Conservation (phyloP, 1,284 basidiomycete species). For the Sporisorium iseilematis-ciliati region DNA sequence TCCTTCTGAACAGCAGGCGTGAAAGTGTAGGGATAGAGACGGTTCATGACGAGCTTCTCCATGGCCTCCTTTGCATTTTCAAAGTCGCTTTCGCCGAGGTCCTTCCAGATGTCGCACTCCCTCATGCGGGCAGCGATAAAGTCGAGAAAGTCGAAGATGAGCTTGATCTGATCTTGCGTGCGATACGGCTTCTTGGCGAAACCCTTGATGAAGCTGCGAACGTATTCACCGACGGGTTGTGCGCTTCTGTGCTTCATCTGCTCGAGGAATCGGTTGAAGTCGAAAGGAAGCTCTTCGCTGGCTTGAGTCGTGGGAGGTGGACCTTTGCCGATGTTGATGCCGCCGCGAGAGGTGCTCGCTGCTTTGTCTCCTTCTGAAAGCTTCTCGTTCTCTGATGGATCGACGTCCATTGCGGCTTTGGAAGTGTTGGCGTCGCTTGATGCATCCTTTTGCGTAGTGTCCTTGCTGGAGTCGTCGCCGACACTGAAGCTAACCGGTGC, state of each 20-base stretch:
- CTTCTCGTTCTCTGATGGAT: constrained; percentile 1
- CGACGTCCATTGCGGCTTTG: background rate
- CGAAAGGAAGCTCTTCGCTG: constrained; percentile 64
- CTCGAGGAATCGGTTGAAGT: constrained; percentile 69
- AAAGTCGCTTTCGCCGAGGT: constrained; percentile 80
- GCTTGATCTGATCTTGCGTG: constrained; percentile 66
- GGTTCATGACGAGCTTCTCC: constrained; percentile 99
- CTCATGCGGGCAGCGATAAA: constrained; percentile 67
- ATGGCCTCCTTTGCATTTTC: constrained; percentile 98
- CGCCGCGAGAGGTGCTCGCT: constrained; percentile 15
- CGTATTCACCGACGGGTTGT: constrained; percentile 67
- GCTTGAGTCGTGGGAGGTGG: constrained; percentile 56
- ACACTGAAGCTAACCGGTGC: background rate
- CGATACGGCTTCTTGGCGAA: constrained; percentile 69
- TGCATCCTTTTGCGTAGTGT: background rate
- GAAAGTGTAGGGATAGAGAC: constrained; percentile 77
- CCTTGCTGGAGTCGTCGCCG: background rate
- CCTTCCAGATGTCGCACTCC: constrained; percentile 62
- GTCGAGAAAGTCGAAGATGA: constrained; percentile 69
- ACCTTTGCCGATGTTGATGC: constrained; percentile 59
- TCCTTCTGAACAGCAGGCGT: constrained; percentile 66
- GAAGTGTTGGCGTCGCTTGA: background rate
- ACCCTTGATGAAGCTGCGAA: constrained; percentile 67
- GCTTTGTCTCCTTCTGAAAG: background rate
- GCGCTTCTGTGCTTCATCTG: constrained; percentile 69